A percentile compares a stretch with the other conserved stretches of the same genome.
Evolutionary conservation across 2,329 filamentous ascomycete genomes (phyloP).

Genomic region (Metarhizium guizhouense): DNA sequence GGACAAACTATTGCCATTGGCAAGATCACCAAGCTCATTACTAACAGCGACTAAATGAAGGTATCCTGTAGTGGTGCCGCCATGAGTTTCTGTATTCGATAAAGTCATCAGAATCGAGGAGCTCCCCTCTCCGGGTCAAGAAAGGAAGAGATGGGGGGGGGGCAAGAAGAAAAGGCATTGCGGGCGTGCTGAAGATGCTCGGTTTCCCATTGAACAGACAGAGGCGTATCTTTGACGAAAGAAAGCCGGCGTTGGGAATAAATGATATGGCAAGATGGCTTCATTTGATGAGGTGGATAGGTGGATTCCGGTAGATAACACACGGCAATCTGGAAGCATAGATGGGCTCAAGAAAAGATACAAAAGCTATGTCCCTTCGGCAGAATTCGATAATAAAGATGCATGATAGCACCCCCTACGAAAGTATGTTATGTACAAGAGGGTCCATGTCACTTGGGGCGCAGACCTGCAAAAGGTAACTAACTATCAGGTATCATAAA

Average conservation of each 20-base stretch:
- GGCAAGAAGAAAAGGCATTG: background rate
- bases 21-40: slow-evolving; percentile 88
- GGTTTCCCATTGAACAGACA: background rate
- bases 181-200: background rate
- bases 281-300: background rate
- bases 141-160: background rate
- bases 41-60: slow-evolving; percentile 15
- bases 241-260: background rate
- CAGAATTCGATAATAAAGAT: background rate
- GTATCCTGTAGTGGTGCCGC: background rate
- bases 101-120: background rate
- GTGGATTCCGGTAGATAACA: slow-evolving; percentile 1
- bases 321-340: background rate
- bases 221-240: slow-evolving; percentile 1
- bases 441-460: too few relatives aligned
- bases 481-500: background rate
- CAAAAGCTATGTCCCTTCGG: background rate
- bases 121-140: background rate
- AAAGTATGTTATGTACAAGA: too few relatives aligned
- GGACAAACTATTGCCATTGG: slow-evolving; percentile 99
- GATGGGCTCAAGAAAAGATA: background rate
- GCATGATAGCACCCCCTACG: background rate
- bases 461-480: too few relatives aligned
- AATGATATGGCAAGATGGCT: background rate
- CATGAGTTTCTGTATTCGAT: background rate